Percentiles rank a stretch among this genome's conserved stretches.
These are phyloP conservation scores for Kregervanrija pseudodelftensis DNA, from an alignment of 805 yeast genomes.

Conservation along the genomic window DNA sequence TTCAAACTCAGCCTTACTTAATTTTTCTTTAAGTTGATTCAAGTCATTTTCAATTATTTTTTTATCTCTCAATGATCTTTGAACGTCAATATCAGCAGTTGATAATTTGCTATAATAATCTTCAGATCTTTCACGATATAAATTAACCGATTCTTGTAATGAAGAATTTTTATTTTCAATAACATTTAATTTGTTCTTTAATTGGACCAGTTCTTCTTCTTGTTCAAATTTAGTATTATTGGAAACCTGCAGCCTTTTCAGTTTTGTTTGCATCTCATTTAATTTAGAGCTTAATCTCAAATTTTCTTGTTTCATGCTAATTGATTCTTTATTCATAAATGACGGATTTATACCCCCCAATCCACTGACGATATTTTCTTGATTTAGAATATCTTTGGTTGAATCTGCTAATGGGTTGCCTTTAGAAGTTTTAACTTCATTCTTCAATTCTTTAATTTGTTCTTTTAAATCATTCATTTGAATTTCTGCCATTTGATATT, in stretches of 20 bases:
- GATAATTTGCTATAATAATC: constrained; percentile 68
- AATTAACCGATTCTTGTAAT: constrained; percentile 43
- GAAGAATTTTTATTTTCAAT: constrained; percentile 50
- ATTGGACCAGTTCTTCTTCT: constrained; percentile 32
- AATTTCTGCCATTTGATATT: constrained; percentile 41
- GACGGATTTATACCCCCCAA: constrained; percentile 1
- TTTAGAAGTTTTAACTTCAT: constrained; percentile 21
- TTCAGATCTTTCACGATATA: constrained; percentile 68
- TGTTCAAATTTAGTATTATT: constrained; percentile 24
- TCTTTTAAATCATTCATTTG: constrained; percentile 35
- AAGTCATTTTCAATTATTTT: constrained; percentile 45
- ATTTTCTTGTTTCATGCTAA: constrained; percentile 26
- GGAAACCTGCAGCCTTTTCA: constrained; percentile 23
- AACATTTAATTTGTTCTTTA: constrained; percentile 52
- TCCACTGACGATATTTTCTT: constrained; percentile 5
- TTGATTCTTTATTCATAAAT: constrained; percentile 18
- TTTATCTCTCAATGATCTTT: constrained; percentile 57
- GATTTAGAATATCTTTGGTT: constrained; percentile 12
- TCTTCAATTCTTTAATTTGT: constrained; percentile 18
- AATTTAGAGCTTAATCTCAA: constrained; percentile 28
- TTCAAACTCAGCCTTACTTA: constrained; percentile 46
- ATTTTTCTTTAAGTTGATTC: constrained; percentile 39
- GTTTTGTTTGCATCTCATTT: constrained; percentile 29
- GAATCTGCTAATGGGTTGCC: constrained; percentile 26
- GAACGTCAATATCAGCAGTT: constrained; percentile 67